Evolutionary conservation across 1,284 basidiomycete genomes (phyloP), one percentile per base, ranked within the genome.

Genomic region (Porphyrellus sp.): DNA sequence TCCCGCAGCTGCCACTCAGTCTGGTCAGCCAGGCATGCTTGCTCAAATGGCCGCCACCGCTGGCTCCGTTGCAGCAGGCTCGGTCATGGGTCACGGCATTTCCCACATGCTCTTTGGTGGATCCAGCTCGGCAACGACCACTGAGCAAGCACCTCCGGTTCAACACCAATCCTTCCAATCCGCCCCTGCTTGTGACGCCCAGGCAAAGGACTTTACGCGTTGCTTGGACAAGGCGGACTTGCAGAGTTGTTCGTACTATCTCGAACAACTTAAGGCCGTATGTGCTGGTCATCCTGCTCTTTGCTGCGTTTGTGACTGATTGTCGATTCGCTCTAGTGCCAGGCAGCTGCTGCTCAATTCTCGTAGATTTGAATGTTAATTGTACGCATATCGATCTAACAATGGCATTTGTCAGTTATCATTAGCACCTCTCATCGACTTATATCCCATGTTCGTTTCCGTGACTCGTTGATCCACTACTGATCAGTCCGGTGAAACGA

Each of bases 31-130:
- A 0, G 88, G 89, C 7, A 75, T 91, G 77, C 53, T 91, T 16
- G 75, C 80, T 0, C 85, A 89, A 69, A 93, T 93, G 89, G 91
- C 91, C 49, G 90, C 91, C 15, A 93, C 91, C 8, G 91, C 90
- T 25, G 91, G 90, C 51, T 89, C 87, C 56, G 91, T 93, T 37
- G 91, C 91, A 7, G 77, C 91, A 47, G 91, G 91, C 39, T 91
- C 89, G 15, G 83, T 85, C 46, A 79, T 93, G 56, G 91, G 91
- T 43, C 91, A 93, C 63, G 91, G 91, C 33, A 67, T 93, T 56
- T 91, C 88, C 45, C 80, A 70, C 69, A 91, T 93, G 88, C 80
- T 93, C 52, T 93, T 93, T 60, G 91, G 91, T 71, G 44, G 71
- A 75, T 38, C 74, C 78, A 41, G 70, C 75, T 30, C 75, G 69